Evolutionary conservation across 169 alveolate species (phyloP).

Genomic region (Nephromyces sp.): DNA sequence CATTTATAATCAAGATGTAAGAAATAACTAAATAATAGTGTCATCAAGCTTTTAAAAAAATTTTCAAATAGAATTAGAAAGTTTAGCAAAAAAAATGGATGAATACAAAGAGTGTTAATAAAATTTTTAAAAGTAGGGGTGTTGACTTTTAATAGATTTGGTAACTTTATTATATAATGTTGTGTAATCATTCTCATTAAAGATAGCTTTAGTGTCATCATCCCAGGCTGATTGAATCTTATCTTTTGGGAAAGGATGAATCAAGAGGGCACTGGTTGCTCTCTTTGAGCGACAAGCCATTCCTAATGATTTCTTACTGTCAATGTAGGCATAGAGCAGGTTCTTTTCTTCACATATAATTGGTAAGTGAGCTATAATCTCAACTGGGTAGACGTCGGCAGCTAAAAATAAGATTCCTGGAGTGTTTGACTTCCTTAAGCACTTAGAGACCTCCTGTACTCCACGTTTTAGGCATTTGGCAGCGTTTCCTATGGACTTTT

Average conservation of each 20-base stretch:
- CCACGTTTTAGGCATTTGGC: conserved; percentile 73
- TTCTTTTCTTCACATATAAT: conserved; percentile 83
- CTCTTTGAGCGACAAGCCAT: conserved; percentile 84
- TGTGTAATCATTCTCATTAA: neutral
- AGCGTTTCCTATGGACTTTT: neutral
- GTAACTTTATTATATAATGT: conserved; percentile 1
- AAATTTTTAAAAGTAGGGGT: conserved; percentile 4
- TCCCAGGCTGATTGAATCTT: neutral
- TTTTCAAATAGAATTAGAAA: too few relatives aligned
- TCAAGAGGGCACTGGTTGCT: conserved; percentile 84
- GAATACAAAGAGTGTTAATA: too few relatives aligned
- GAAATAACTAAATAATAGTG: too few relatives aligned
- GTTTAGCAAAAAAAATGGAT: too few relatives aligned
- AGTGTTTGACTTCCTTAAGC: conserved; percentile 71
- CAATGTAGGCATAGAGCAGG: conserved; percentile 82
- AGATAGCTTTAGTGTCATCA: neutral
- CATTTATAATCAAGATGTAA: too few relatives aligned
- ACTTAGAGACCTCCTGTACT: conserved; percentile 87
- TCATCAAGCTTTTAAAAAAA: too few relatives aligned
- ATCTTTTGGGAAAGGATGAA: conserved; percentile 14
- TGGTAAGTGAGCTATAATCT: conserved; percentile 88
- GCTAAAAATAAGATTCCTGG: conserved; percentile 88
- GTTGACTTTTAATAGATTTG: conserved; percentile 1
- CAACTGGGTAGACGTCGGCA: conserved; percentile 90
- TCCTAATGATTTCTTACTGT: conserved; percentile 80